phyloP scores from a whole-genome alignment of 148 eudicot genomes.

The Cornus controversa region DNA sequence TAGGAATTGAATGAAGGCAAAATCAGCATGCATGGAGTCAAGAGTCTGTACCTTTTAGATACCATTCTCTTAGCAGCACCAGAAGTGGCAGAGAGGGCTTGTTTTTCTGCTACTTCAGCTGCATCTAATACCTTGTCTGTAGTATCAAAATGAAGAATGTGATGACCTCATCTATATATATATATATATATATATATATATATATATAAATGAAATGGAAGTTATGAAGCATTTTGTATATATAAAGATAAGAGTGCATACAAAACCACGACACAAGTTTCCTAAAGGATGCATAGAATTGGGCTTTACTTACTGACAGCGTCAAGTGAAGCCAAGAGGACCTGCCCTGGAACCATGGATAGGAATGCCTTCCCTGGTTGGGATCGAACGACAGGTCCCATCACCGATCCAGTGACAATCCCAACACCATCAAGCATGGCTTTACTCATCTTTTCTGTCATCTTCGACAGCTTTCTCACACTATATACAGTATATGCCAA shows the following conservation, averaged over 20 bases:
- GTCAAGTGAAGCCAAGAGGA: conserved; percentile 87
- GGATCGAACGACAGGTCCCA: conserved; percentile 72
- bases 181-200: too few species aligned
- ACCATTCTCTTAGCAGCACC: conserved; percentile 69
- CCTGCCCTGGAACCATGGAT: conserved; percentile 84
- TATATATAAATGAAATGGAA: not conserved
- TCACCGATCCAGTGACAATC: conserved; percentile 70
- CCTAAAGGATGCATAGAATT: not conserved
- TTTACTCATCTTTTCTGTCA: conserved; percentile 87
- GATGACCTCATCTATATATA: not conserved
- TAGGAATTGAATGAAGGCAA: not conserved
- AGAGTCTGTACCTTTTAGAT: conserved; percentile 44
- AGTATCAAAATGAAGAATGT: not conserved
- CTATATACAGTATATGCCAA: conserved; percentile 23
- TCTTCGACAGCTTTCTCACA: conserved; percentile 60
- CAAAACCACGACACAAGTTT: not conserved
- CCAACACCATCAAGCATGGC: conserved; percentile 76
- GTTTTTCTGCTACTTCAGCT: conserved; percentile 88
- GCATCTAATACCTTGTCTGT: conserved; percentile 77
- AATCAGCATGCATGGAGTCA: not conserved
- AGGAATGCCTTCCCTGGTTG: conserved; percentile 70
- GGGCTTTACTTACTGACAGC: conserved; percentile 63
- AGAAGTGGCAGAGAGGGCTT: conserved; percentile 70
- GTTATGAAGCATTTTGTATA: not conserved
- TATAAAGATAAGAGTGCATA: not conserved